phyloP scores from a whole-genome alignment of 768 basidiomycete genomes.

The Boletus rex-veris region DNA sequence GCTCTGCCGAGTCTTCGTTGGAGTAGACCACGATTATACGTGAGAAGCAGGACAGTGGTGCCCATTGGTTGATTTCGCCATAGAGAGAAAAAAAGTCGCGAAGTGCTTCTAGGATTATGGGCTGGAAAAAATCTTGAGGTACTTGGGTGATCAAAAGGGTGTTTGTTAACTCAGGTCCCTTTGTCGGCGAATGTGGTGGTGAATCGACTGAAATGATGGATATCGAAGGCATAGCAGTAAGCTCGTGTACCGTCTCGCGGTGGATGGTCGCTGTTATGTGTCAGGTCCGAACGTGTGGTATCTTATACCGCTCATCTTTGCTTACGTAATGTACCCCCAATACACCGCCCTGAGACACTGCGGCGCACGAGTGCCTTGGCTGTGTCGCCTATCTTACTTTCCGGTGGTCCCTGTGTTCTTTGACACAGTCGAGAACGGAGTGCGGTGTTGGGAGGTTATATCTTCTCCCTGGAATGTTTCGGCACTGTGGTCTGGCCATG shows the following conservation, averaged over 20 bases:
- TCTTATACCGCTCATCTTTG: slow-evolving; percentile 4
- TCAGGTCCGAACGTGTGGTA: not conserved
- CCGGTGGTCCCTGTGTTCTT: slow-evolving; percentile 11
- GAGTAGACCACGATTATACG: slow-evolving; percentile 82
- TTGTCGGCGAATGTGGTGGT: not conserved
- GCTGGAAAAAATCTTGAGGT: slow-evolving; percentile 75
- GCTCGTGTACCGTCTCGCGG: not conserved
- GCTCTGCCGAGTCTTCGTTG: slow-evolving; percentile 57
- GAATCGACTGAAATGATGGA: slow-evolving; percentile 23
- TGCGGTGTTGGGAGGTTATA: slow-evolving; percentile 10
- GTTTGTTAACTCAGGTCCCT: slow-evolving; percentile 52
- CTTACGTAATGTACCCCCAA: slow-evolving; percentile 19
- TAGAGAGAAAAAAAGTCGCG: slow-evolving; percentile 69
- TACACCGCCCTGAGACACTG: slow-evolving; percentile 6
- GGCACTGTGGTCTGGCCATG: too few relatives aligned
- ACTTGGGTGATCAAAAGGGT: slow-evolving; percentile 79
- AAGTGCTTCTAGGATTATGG: slow-evolving; percentile 61
- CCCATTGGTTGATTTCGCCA: slow-evolving; percentile 88
- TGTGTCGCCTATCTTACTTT: slow-evolving; percentile 14
- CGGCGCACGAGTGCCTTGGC: slow-evolving; percentile 7
- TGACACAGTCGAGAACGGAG: not conserved
- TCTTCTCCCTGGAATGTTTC: slow-evolving; percentile 16
- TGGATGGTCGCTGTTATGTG: slow-evolving; percentile 5
- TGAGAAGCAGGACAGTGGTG: slow-evolving; percentile 75
- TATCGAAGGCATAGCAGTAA: slow-evolving; percentile 25